Percentiles rank a stretch among this genome's conserved stretches.
These are phyloP conservation scores for Dalechampia spathulata DNA, from an alignment of 441 rosid species.

Conservation along the genomic window DNA sequence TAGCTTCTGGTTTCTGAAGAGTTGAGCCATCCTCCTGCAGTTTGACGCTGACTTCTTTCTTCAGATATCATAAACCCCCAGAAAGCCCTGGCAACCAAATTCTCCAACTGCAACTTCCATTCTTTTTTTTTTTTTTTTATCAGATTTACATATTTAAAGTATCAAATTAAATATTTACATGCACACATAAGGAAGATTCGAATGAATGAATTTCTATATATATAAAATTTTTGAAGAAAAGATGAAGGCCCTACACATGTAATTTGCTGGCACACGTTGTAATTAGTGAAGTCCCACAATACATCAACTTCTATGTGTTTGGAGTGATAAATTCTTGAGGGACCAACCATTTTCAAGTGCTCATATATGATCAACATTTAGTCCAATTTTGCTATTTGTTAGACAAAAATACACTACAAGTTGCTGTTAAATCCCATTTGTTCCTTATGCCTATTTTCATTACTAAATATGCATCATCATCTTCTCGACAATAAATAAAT, in stretches of 20 bases:
- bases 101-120: background rate
- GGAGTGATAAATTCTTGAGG: constrained; percentile 1
- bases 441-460: too few relatives aligned
- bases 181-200: background rate
- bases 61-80: background rate
- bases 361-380: too few relatives aligned
- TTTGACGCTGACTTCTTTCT: background rate
- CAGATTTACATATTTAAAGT: too few relatives aligned
- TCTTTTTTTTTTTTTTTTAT: too few relatives aligned
- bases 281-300: constrained; percentile 4
- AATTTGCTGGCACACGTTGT: background rate
- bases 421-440: constrained; percentile 6
- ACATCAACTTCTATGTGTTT: background rate
- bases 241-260: background rate
- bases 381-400: background rate
- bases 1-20: too few relatives aligned
- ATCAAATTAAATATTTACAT: too few relatives aligned
- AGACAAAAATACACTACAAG: constrained; percentile 3
- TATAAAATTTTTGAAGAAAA: too few relatives aligned
- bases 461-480: too few relatives aligned
- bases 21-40: too few relatives aligned
- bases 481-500: too few relatives aligned
- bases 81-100: constrained; percentile 1
- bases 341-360: too few relatives aligned
- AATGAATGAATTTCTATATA: too few relatives aligned